Evolutionary conservation across 768 basidiomycete species (phyloP).

Genomic region (Termitomyces sp.): DNA sequence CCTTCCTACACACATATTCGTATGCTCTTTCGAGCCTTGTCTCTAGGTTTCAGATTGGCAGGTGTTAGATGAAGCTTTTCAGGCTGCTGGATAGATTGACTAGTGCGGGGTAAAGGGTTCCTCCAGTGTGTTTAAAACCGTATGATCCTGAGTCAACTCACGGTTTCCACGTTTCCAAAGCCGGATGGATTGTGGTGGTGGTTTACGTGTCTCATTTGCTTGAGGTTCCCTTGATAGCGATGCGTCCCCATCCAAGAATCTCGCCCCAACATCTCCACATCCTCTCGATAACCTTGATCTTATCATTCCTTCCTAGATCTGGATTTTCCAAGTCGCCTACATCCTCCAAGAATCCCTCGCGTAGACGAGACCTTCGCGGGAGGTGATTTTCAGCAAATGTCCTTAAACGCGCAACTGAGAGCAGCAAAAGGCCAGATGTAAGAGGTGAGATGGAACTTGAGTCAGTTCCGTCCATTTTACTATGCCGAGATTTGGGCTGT

Average conservation of each 20-base stretch:
- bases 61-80: no score
- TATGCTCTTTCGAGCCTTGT: background rate
- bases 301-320: slow-evolving; percentile 58
- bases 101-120: background rate
- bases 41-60: no score
- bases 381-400: slow-evolving; percentile 53
- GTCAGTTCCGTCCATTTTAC: slow-evolving; percentile 7
- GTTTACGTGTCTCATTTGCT: background rate
- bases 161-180: background rate
- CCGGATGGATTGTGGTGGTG: background rate
- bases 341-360: slow-evolving; percentile 81
- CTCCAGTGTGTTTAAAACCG: background rate
- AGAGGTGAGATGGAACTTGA: slow-evolving; percentile 31
- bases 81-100: background rate
- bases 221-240: slow-evolving; percentile 13
- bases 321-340: slow-evolving; percentile 79
- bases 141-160: background rate
- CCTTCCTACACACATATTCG: background rate
- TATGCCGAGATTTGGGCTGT: slow-evolving; percentile 24
- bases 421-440: slow-evolving; percentile 67
- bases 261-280: slow-evolving; percentile 89
- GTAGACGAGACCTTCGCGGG: slow-evolving; percentile 54
- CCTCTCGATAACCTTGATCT: slow-evolving; percentile 70
- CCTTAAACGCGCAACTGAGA: slow-evolving; percentile 65
- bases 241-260: slow-evolving; percentile 54